Evolutionary conservation across 345 rosid genomes (phyloP).

Genomic region (Camelina sativa): DNA sequence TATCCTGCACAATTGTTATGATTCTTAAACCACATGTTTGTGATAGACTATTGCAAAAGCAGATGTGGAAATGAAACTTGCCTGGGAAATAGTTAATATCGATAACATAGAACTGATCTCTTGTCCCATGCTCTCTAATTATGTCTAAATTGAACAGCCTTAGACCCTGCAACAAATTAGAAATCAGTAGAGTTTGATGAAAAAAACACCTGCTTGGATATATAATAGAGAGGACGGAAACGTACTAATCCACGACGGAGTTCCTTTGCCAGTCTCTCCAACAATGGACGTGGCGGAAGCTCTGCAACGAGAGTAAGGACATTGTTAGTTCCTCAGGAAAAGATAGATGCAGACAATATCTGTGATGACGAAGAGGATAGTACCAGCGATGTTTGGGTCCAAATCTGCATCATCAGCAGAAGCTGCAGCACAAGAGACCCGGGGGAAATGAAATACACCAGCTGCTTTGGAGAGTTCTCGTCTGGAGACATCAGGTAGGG

Average conservation of each 20-base stretch:
- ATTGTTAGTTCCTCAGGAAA: not conserved
- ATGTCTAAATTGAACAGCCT: slow-evolving; percentile 81
- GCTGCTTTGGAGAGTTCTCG: slow-evolving; percentile 55
- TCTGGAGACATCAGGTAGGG: slow-evolving; percentile 80
- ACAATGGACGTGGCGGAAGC: slow-evolving; percentile 77
- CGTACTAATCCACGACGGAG: slow-evolving; percentile 71
- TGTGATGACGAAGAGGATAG: slow-evolving; percentile 2
- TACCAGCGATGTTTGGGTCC: slow-evolving; percentile 68
- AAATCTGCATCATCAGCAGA: slow-evolving; percentile 74
- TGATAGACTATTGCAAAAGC: not conserved
- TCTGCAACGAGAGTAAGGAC: slow-evolving; percentile 48
- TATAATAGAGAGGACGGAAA: not conserved
- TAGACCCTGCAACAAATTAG: slow-evolving; percentile 54
- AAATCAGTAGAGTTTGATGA: slow-evolving; percentile 1
- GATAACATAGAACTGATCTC: slow-evolving; percentile 72
- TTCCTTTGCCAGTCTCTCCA: slow-evolving; percentile 79
- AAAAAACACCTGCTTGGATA: not conserved
- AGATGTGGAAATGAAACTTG: slow-evolving; percentile 38
- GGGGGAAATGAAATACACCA: slow-evolving; percentile 66
- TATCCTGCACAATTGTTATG: slow-evolving; percentile 55
- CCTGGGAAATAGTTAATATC: slow-evolving; percentile 84
- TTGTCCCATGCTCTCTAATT: slow-evolving; percentile 72
- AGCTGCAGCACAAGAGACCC: slow-evolving; percentile 78
- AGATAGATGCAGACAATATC: not conserved
- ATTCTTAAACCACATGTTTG: not conserved